Evolutionary conservation across 768 basidiomycete species (phyloP).

Genomic region (Podaxis sp.): DNA sequence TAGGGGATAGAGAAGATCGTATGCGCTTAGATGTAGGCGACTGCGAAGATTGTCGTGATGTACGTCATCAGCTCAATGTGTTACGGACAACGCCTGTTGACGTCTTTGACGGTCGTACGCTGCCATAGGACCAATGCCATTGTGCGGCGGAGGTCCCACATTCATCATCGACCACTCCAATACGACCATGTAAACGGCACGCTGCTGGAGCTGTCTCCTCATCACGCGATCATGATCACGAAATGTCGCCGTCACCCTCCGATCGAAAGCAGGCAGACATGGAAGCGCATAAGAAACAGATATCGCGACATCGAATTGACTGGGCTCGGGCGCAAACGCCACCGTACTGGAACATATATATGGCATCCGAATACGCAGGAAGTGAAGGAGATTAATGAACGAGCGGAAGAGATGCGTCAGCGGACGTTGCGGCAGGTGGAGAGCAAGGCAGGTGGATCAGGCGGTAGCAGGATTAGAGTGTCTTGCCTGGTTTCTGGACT

Average conservation of each 20-base stretch:
- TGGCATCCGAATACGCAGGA: conserved; percentile 89
- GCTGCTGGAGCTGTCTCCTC: conserved; percentile 9
- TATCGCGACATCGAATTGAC: conserved; percentile 71
- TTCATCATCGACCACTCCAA: conserved; percentile 48
- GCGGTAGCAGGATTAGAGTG: conserved; percentile 17
- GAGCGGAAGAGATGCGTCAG: conserved; percentile 70
- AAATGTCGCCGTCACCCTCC: conserved; percentile 15
- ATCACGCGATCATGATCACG: conserved; percentile 11
- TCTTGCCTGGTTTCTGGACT: neutral
- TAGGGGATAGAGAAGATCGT: conserved; percentile 63
- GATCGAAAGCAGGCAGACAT: conserved; percentile 27
- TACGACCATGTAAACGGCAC: conserved; percentile 30
- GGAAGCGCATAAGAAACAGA: conserved; percentile 60
- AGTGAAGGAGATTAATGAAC: conserved; percentile 69
- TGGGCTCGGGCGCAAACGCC: conserved; percentile 77
- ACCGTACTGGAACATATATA: conserved; percentile 89
- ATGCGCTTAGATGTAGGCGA: conserved; percentile 70
- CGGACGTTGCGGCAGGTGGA: conserved; percentile 61
- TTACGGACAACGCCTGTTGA: neutral
- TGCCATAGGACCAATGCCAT: conserved; percentile 70
- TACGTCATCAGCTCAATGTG: conserved; percentile 30
- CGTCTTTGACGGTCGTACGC: conserved; percentile 65
- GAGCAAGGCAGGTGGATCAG: conserved; percentile 51
- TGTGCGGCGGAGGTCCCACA: conserved; percentile 71
- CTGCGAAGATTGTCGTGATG: conserved; percentile 81